A percentile compares a stretch with the other conserved stretches of the same genome.
phyloP scores from a whole-genome alignment of 306 rosid species.

The Begonia loranthoides region DNA sequence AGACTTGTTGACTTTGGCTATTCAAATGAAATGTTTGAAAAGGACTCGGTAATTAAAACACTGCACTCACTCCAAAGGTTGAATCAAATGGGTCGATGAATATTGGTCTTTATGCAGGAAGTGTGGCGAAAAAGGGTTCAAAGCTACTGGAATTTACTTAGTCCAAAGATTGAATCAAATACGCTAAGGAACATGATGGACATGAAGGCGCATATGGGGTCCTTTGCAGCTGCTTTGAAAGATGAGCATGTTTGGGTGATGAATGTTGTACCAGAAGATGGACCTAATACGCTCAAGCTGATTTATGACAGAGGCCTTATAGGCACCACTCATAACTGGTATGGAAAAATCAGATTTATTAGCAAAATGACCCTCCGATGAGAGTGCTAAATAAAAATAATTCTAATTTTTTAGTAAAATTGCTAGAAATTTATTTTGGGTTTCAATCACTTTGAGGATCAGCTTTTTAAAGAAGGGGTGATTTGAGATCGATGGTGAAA shows the following conservation, averaged over 20 bases:
- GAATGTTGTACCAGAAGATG: slow-evolving; percentile 82
- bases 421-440: not conserved
- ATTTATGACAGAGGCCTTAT: slow-evolving; percentile 88
- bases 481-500: not conserved
- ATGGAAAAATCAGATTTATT: slow-evolving; percentile 7
- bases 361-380: no score
- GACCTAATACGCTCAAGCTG: slow-evolving; percentile 79
- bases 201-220: slow-evolving; percentile 88
- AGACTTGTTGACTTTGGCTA: slow-evolving; percentile 89
- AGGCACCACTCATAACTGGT: slow-evolving; percentile 76
- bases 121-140: slow-evolving; percentile 64
- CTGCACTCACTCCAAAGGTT: slow-evolving; percentile 23
- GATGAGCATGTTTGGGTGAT: slow-evolving; percentile 89
- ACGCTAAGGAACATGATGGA: slow-evolving; percentile 83
- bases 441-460: not conserved
- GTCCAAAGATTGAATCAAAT: slow-evolving; percentile 50
- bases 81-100: slow-evolving; percentile 55
- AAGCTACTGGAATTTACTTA: slow-evolving; percentile 71
- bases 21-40: slow-evolving; percentile 68
- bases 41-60: slow-evolving; percentile 52
- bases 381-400: no score
- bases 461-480: not conserved
- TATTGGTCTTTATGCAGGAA: slow-evolving; percentile 97
- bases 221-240: slow-evolving; percentile 83
- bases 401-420: not conserved